Conservation (phyloP, 2,329 filamentous ascomycete genomes). For the Xylariaceae sp. region DNA sequence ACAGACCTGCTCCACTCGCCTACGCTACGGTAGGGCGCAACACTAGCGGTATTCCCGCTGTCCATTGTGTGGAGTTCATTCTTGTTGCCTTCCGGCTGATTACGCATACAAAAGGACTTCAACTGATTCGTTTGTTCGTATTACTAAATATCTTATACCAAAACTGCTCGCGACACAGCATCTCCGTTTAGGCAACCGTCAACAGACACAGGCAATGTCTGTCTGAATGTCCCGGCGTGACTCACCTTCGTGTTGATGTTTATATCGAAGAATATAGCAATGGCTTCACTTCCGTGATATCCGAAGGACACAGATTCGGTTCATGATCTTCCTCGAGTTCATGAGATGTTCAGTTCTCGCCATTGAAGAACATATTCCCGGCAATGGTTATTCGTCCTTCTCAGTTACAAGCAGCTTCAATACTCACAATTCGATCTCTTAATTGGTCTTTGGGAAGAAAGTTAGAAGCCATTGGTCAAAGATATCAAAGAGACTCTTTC, state of each 20-base stretch:
- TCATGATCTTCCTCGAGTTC: slow-evolving; percentile 12
- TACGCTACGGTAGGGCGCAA: neutral
- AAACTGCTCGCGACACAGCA: too few species aligned
- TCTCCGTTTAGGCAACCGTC: too few species aligned
- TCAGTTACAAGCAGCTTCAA: neutral
- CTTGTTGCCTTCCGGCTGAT: too few species aligned
- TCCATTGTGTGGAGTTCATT: neutral
- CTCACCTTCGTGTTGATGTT: too few species aligned
- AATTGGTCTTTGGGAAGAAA: neutral
- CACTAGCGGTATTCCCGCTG: neutral
- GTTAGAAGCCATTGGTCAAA: neutral
- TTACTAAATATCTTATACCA: too few species aligned
- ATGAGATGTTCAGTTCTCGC: slow-evolving; percentile 8
- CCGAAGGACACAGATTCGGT: neutral
- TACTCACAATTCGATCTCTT: neutral
- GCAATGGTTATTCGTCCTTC: neutral
- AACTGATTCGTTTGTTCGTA: too few species aligned
- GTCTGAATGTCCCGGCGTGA: too few species aligned
- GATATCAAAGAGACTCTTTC: neutral
- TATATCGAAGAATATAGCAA: neutral
- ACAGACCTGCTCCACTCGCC: neutral
- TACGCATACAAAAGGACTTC: too few species aligned
- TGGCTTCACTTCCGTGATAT: neutral
- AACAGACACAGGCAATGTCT: too few species aligned
- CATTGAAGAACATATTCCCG: slow-evolving; percentile 17